Evolutionary conservation across 306 rosid species (phyloP).

Genomic region (Castanea sativa): DNA sequence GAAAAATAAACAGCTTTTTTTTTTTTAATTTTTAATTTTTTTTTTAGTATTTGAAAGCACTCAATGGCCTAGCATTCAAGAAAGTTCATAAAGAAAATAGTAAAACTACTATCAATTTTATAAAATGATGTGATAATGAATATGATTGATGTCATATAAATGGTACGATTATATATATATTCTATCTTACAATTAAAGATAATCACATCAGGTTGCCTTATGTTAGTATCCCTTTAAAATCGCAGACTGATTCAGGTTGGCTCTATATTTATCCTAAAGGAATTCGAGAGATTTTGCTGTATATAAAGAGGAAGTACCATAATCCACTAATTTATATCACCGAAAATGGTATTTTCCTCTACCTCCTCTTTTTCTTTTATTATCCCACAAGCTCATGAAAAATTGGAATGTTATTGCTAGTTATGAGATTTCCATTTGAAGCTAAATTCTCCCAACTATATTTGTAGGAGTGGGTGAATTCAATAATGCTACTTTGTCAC

Average conservation of each 20-base stretch:
- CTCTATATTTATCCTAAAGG: conserved; percentile 60
- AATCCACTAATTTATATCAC: conserved; percentile 59
- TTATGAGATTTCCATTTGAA: conserved; percentile 8
- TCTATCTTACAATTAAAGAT: too few relatives aligned
- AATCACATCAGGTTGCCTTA: too few relatives aligned
- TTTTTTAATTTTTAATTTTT: too few relatives aligned
- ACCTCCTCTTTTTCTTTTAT: not conserved
- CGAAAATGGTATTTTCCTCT: conserved; percentile 49
- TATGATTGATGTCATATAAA: too few relatives aligned
- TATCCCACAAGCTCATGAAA: not conserved
- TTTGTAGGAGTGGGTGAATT: conserved; percentile 53
- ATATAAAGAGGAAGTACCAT: conserved; percentile 46
- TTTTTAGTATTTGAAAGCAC: too few relatives aligned
- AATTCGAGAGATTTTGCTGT: conserved; percentile 36
- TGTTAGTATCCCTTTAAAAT: not conserved
- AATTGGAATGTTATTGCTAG: not conserved
- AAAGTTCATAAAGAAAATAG: too few relatives aligned
- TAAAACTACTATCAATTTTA: too few relatives aligned
- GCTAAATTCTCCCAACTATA: not conserved
- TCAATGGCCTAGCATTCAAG: too few relatives aligned
- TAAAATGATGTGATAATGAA: too few relatives aligned
- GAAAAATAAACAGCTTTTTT: too few relatives aligned
- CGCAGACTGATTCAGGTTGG: conserved; percentile 49
- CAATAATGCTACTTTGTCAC: conserved; percentile 40
- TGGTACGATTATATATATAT: too few relatives aligned